Conservation (phyloP, 495 filamentous ascomycete species). For the Pyronema domesticum region DNA sequence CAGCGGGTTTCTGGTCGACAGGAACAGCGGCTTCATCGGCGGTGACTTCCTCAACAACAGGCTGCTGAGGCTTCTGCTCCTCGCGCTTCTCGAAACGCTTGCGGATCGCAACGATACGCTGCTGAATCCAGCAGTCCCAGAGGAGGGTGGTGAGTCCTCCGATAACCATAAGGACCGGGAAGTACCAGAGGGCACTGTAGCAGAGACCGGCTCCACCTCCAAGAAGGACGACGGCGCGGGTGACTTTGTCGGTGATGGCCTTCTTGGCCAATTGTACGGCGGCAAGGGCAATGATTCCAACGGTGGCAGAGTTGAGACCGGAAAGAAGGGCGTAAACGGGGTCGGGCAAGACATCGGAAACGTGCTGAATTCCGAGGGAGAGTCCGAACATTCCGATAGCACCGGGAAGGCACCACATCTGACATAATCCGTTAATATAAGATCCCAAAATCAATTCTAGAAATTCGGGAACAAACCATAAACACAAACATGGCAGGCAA, state of each 20-base stretch:
- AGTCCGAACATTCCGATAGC: conserved; percentile 62
- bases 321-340: conserved; percentile 60
- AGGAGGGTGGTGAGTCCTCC: conserved; percentile 38
- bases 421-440: background rate
- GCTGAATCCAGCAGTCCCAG: conserved; percentile 35
- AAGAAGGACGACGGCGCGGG: conserved; percentile 51
- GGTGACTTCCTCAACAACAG: conserved; percentile 5
- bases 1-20: background rate
- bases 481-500: conserved; percentile 45
- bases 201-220: conserved; percentile 50
- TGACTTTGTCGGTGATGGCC: conserved; percentile 54
- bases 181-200: conserved; percentile 71
- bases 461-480: conserved; percentile 42
- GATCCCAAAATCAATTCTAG: background rate
- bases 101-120: background rate
- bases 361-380: conserved; percentile 45
- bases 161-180: conserved; percentile 48
- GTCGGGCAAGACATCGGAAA: conserved; percentile 41
- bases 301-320: conserved; percentile 59
- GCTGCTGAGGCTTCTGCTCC: conserved; percentile 4
- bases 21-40: conserved; percentile 1
- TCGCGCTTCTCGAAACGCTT: background rate
- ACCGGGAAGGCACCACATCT: conserved; percentile 42
- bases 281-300: conserved; percentile 64
- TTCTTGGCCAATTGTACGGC: conserved; percentile 57